A percentile compares a stretch with the other conserved stretches of the same genome.
phyloP scores from a whole-genome alignment of 805 yeast genomes.

The Brettanomyces sp. region DNA sequence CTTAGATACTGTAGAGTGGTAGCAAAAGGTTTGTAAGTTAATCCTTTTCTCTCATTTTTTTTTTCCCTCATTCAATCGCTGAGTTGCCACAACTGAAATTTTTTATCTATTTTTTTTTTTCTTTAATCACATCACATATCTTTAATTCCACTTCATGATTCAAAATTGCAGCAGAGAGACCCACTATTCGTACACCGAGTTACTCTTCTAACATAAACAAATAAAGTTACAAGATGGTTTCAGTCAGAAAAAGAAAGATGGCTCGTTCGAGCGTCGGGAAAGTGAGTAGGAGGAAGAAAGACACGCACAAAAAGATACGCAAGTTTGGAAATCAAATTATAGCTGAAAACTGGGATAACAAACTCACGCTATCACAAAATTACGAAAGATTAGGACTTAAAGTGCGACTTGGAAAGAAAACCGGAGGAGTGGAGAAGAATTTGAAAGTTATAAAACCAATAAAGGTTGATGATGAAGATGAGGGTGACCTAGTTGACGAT shows the following conservation, averaged over 20 bases:
- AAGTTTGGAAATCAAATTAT: slow-evolving; percentile 71
- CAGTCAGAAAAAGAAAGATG: slow-evolving; percentile 80
- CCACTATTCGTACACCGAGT: too few species aligned
- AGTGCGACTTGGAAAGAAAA: slow-evolving; percentile 51
- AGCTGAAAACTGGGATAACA: slow-evolving; percentile 84
- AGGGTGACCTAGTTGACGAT: slow-evolving; percentile 20
- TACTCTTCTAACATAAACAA: too few species aligned
- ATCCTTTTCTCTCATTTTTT: too few species aligned
- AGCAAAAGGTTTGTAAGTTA: too few species aligned
- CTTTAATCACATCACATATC: too few species aligned
- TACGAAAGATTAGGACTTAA: slow-evolving; percentile 74
- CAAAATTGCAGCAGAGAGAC: too few species aligned
- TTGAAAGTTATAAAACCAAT: slow-evolving; percentile 28
- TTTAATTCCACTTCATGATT: too few species aligned
- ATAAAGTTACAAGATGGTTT: slow-evolving; percentile 18
- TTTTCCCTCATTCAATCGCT: too few species aligned
- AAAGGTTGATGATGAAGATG: slow-evolving; percentile 16
- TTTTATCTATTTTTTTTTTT: too few species aligned
- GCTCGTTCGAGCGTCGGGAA: slow-evolving; percentile 62
- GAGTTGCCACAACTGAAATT: too few species aligned
- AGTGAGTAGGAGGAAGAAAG: slow-evolving; percentile 62
- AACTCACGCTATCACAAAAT: slow-evolving; percentile 74
- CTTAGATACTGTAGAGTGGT: too few species aligned
- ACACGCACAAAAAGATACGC: slow-evolving; percentile 56
- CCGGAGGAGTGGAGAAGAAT: slow-evolving; percentile 76